phyloP scores from a whole-genome alignment of 305 asterid genomes.

The Vinca major region DNA sequence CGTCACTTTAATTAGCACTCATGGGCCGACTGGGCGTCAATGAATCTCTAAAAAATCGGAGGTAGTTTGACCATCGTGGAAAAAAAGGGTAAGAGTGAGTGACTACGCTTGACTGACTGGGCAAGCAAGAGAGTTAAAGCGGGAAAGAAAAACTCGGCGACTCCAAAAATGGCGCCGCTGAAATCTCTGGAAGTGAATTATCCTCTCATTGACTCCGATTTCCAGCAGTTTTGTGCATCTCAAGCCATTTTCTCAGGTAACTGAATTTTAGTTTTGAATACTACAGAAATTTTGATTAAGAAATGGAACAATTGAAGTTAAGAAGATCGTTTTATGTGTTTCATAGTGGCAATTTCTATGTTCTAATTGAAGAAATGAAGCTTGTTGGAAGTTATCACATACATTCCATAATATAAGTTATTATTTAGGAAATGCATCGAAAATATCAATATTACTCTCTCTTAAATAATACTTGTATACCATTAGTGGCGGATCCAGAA shows the following conservation, averaged over 20 bases:
- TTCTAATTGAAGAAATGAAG: neutral
- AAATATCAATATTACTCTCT: no score
- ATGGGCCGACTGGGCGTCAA: no score
- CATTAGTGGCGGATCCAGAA: no score
- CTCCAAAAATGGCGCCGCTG: slow-evolving; percentile 42
- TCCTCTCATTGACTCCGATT: slow-evolving; percentile 51
- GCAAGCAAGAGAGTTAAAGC: neutral
- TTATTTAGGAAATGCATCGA: no score
- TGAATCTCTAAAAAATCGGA: no score
- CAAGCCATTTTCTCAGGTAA: slow-evolving; percentile 60
- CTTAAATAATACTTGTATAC: no score
- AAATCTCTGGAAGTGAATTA: slow-evolving; percentile 42
- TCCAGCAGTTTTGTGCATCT: slow-evolving; percentile 55
- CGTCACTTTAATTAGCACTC: no score
- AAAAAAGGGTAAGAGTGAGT: no score
- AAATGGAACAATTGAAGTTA: neutral
- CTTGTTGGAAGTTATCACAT: neutral
- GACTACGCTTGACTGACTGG: no score
- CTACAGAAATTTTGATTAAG: neutral
- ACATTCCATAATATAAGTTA: no score
- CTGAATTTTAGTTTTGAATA: no score
- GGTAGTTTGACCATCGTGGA: no score
- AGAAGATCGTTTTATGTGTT: neutral
- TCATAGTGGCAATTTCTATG: neutral
- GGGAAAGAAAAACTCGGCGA: neutral